Evolutionary conservation across 2,329 filamentous ascomycete genomes (phyloP), one percentile per base, ranked within the genome.

Genomic region (Diplodia scrobiculata): DNA sequence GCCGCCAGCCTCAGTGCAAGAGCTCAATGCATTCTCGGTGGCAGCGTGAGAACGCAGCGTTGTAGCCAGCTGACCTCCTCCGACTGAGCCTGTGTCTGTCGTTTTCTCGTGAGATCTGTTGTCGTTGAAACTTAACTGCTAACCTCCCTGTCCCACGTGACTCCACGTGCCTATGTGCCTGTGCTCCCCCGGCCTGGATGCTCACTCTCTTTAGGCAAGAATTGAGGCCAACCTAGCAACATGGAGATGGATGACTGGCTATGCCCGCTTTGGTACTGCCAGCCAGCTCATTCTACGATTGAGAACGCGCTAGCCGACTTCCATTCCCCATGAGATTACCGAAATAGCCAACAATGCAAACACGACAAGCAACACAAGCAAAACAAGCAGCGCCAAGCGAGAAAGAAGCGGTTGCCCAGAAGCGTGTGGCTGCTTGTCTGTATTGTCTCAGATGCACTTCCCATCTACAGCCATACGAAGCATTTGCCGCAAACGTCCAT

Each of bases 301-400:
- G 48, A 50, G 58, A 50, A 62, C 58, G 58, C 58, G 45, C 55
- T 50, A 50, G 55, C 19, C 34, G 38, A 13, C 54, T 27, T 60
- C 55, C 58, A 62, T 62, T 62, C 58, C 58, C 27, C 45, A 25
- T 1, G 58, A 62, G 29, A 62, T 62, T 62, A 11, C 41, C 45
- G n/a, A 36, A 5, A 36, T 5, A 5, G 14, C 27, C 41, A 60
- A 36, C 55, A 50, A 60, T 48, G 27, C 27, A 50, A 48, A 36
- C 41, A 21, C 9, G 13, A 41, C 29, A 32, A 32, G 29, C 29
- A 36, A 36, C 34, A 36, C 34, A 27, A 45, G 54, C 36, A 48
- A 27, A n/a, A 36, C 58, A 62, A 62, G 58, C 58, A 50, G 45
- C 29, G 58, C 58, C 41, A 21, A 62, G 58, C 58, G 45, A 62